Evolutionary conservation across 2,329 filamentous ascomycete genomes (phyloP), one percentile per base, ranked within the genome.

Genomic region (Aspergillus glaucus): DNA sequence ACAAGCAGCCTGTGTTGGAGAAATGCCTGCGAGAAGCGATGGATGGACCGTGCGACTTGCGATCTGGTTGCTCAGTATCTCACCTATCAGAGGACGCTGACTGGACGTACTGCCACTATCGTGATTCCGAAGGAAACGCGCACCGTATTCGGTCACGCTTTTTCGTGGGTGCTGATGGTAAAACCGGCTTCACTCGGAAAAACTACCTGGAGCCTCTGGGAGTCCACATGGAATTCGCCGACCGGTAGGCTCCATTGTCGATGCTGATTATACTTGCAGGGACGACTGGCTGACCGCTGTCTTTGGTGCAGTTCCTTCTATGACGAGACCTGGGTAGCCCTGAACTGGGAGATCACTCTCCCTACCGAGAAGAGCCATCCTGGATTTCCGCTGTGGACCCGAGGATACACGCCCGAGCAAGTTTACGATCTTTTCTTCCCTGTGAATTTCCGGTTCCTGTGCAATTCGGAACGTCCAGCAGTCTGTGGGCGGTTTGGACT

Each of bases 381-480:
- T 0, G 54, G 67, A 0, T 76, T 78, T 44, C 72, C 75, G 0
- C 60, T 78, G 2, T 79, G 75, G 76, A 50, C 66, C 3, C 55
- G 72, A 0, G 75, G 73, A 6, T 75, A 73, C 50, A 69, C 65
- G 0, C 72, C 75, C 3, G 63, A 75, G 44, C 52, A 74, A 17
- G 73, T 78, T 0, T 77, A 76, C 48, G 70, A 78, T 47, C 50
- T 70, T 1, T 78, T 75, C 55, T 79, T 72, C 57, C 76, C 75
- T 0, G 53, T 34, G 4, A 62, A 67, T 1, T 76, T 72, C 54
- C 69, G 72, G 14, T 78, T 78, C 48, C 66, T 71, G 44, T 70
- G 69, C 51, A 69, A 72, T 32, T 69, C 71, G 0, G 59, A 62
- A 3, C 65, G 70, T 36, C 69, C 76, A 3, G 62, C 73, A 2